Evolutionary conservation across 2,329 filamentous ascomycete species (phyloP).

Genomic region (Pseudopithomyces maydicus): DNA sequence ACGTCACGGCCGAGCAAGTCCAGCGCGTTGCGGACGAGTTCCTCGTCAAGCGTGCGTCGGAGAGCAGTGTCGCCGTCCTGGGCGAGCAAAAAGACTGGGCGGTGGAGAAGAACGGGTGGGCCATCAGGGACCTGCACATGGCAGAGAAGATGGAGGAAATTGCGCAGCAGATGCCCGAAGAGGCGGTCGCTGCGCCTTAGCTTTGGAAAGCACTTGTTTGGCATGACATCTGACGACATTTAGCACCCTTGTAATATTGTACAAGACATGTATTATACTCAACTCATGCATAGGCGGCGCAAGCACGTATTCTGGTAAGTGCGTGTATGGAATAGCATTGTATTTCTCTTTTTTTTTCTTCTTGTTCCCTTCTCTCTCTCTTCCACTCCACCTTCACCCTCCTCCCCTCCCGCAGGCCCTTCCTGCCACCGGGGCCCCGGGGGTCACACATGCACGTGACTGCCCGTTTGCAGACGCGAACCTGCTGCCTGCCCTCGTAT

Average conservation of each 20-base stretch:
- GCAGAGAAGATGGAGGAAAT: conserved; percentile 35
- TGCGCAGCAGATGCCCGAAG: conserved; percentile 26
- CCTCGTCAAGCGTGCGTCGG: conserved; percentile 69
- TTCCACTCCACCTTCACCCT: not conserved
- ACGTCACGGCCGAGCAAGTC: conserved; percentile 82
- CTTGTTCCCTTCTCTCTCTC: not conserved
- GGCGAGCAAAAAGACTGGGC: conserved; percentile 84
- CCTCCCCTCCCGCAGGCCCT: not conserved
- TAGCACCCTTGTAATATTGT: conserved; percentile 17
- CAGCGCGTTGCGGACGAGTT: conserved; percentile 81
- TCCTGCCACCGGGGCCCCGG: conserved; percentile 1
- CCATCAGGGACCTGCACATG: conserved; percentile 74
- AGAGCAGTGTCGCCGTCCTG: conserved; percentile 73
- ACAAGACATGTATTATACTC: conserved; percentile 26
- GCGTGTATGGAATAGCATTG: not conserved
- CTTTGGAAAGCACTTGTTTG: not conserved
- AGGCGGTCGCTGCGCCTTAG: conserved; percentile 18
- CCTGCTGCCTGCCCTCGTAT: conserved; percentile 7
- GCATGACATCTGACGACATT: not conserved
- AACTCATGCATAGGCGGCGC: conserved; percentile 23
- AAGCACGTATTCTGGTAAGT: conserved; percentile 10
- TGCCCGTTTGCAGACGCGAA: too few relatives aligned
- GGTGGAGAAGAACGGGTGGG: conserved; percentile 68
- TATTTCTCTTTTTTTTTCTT: not conserved
- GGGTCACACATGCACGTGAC: too few relatives aligned